Conservation (phyloP, 2,329 filamentous ascomycete species). For the Exserohilum rostratum region DNA sequence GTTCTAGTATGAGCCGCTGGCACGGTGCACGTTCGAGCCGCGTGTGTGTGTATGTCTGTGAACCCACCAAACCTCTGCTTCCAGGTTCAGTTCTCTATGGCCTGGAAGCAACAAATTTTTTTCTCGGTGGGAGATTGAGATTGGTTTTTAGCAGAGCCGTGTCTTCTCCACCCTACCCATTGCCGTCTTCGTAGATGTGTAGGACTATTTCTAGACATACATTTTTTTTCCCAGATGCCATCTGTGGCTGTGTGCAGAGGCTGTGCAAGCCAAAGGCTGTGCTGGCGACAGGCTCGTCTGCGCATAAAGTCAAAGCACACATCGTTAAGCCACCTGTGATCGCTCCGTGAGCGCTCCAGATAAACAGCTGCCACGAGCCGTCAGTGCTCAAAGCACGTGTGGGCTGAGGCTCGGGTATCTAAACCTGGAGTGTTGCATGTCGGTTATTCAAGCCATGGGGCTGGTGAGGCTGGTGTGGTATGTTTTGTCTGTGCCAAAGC, state of each 20-base stretch:
- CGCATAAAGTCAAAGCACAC: not conserved
- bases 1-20: slow-evolving; percentile 19
- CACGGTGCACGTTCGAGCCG: slow-evolving; percentile 11
- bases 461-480: too few relatives aligned
- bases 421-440: too few relatives aligned
- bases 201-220: slow-evolving; percentile 59
- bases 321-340: too few relatives aligned
- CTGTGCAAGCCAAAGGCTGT: too few relatives aligned
- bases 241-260: too few relatives aligned
- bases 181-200: slow-evolving; percentile 47
- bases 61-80: slow-evolving; percentile 60
- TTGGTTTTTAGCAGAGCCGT: slow-evolving; percentile 59
- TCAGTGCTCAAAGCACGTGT: too few relatives aligned
- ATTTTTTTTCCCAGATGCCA: slow-evolving; percentile 27
- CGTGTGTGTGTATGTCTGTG: too few relatives aligned
- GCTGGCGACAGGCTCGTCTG: not conserved
- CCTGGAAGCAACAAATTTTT: slow-evolving; percentile 58
- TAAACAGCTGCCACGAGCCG: too few relatives aligned
- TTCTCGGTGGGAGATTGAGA: slow-evolving; percentile 59
- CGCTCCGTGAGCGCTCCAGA: too few relatives aligned
- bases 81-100: slow-evolving; percentile 53
- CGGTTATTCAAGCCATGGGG: too few relatives aligned
- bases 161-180: slow-evolving; percentile 60
- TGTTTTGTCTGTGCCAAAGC: too few relatives aligned
- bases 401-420: too few relatives aligned